Evolutionary conservation across 257 asterid genomes (phyloP).

Genomic region (Scutellaria baicalensis): DNA sequence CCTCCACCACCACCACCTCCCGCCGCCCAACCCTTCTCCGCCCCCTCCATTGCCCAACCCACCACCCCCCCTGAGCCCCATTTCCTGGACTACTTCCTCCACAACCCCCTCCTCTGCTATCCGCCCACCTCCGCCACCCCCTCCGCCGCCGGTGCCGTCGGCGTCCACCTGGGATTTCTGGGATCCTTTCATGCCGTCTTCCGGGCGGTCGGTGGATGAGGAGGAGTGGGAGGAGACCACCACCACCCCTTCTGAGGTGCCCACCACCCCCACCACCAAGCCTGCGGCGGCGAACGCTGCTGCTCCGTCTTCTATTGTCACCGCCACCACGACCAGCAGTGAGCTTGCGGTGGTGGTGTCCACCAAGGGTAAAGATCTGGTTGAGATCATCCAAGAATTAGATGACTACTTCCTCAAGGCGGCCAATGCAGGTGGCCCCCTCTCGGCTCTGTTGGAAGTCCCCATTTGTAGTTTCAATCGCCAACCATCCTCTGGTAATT

Average conservation of each 20-base stretch:
- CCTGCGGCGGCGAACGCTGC: constrained; percentile 47
- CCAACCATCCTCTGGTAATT: constrained; percentile 53
- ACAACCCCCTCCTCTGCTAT: constrained; percentile 43
- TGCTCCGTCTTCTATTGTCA: constrained; percentile 57
- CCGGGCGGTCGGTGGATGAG: constrained; percentile 57
- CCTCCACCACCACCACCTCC: constrained; percentile 48
- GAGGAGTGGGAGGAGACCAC: constrained; percentile 75
- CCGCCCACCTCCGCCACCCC: constrained; percentile 79
- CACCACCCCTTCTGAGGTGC: constrained; percentile 47
- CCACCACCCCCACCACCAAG: constrained; percentile 34
- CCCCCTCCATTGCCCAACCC: constrained; percentile 35
- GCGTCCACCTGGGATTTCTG: constrained; percentile 86
- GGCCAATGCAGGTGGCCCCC: constrained; percentile 77
- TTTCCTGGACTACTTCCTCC: constrained; percentile 54
- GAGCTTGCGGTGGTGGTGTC: constrained; percentile 82
- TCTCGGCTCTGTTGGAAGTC: constrained; percentile 69
- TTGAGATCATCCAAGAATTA: constrained; percentile 71
- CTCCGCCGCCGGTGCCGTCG: constrained; percentile 49
- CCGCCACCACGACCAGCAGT: constrained; percentile 44
- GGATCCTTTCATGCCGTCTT: constrained; percentile 82
- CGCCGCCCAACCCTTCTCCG: constrained; percentile 15
- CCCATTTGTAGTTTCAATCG: constrained; percentile 58
- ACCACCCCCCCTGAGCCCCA: constrained; percentile 58
- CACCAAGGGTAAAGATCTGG: constrained; percentile 70
- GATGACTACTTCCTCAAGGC: constrained; percentile 87